Base-by-base conservation (phyloP, 768 basidiomycete species). In the Tylopilus balloui region DNA sequence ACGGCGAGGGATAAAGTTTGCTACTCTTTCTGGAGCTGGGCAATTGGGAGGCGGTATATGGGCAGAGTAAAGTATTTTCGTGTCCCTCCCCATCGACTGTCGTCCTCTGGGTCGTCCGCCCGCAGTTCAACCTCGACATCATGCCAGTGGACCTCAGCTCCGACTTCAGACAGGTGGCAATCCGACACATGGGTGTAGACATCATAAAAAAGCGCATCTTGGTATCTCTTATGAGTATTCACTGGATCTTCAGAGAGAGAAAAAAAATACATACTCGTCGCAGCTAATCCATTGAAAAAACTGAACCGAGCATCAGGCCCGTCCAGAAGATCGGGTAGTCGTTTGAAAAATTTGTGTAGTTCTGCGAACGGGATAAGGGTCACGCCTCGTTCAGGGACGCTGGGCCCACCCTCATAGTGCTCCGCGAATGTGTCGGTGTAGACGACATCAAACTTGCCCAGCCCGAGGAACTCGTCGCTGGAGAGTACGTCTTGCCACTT, bases 241-340 rank as follows among this genome's bases (percentile, higher is more conserved):
- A 19, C 29, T 14, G 11, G 20, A 8, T 21, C 11, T 19, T 15
- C 4, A 7, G 17, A n/a, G n/a, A n/a, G 19, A 6, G 29, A 15
- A 31, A 47, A 28, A 39, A 31, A 42, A 34, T 29, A 71, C 85
- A 65, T 62, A 88, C 91, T 92, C 8, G 92, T 97, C 25, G 94
- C 95, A 14, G 91, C 96, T 9, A 99, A 78, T 12, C 96, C 96
- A 61, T 99, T 92, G 78, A 98, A 99, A 70, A 98, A 99, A 52
- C 92, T 86, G 64, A 94, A 89, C 14, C 81, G 75, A n/a, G 87
- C 85, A 13, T 82, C 73, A n/a, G 81, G 78, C 13, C 83, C 82
- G 19, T 76, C 75, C 14, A 97, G 73, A 5, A 99, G 74, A 57
- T 87, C 76, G 3, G 90, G 91, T 3, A 96, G 67, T 38, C 78